Conservation (phyloP, 1,284 basidiomycete species). For the Hymenochaete sp. region DNA sequence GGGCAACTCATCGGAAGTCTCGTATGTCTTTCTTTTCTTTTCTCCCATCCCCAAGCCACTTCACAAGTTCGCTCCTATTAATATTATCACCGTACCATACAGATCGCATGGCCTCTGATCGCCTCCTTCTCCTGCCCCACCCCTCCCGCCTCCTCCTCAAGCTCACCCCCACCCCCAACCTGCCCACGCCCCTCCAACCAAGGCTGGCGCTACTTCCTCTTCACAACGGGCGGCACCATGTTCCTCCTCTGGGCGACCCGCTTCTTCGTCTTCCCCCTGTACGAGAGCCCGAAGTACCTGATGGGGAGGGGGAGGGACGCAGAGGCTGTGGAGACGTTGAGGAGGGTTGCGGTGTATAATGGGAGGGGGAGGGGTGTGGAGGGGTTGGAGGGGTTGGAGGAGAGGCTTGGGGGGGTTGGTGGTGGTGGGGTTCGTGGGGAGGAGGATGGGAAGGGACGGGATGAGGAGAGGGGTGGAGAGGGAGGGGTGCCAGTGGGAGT, state of each 20-base stretch:
- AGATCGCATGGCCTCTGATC: constrained; percentile 55
- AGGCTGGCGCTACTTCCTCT: constrained; percentile 70
- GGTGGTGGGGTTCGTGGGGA: constrained; percentile 1
- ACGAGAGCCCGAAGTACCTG: constrained; percentile 71
- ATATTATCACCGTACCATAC: constrained; percentile 14
- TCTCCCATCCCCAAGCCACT: too few relatives aligned
- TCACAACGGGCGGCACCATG: constrained; percentile 53
- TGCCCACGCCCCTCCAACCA: constrained; percentile 41
- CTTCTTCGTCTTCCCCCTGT: constrained; percentile 65
- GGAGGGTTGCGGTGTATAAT: constrained; percentile 65
- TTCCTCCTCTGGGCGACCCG: constrained; percentile 57
- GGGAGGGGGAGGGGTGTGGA: constrained; percentile 40
- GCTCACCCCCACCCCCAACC: too few relatives aligned
- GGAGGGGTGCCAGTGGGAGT: too few relatives aligned
- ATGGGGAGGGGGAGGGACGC: constrained; percentile 64
- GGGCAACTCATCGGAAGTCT: constrained; percentile 57
- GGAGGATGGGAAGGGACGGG: constrained; percentile 1
- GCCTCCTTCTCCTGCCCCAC: constrained; percentile 50
- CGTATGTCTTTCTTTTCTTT: too few relatives aligned
- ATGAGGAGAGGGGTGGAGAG: too few relatives aligned
- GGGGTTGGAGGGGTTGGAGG: constrained; percentile 32
- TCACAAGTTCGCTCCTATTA: constrained; percentile 23
- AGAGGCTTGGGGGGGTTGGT: constrained; percentile 1
- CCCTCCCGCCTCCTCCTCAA: constrained; percentile 31
- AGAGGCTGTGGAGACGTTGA: constrained; percentile 63